phyloP scores from a whole-genome alignment of 2,329 filamentous ascomycete genomes.

The Trichoderma endophyticum region DNA sequence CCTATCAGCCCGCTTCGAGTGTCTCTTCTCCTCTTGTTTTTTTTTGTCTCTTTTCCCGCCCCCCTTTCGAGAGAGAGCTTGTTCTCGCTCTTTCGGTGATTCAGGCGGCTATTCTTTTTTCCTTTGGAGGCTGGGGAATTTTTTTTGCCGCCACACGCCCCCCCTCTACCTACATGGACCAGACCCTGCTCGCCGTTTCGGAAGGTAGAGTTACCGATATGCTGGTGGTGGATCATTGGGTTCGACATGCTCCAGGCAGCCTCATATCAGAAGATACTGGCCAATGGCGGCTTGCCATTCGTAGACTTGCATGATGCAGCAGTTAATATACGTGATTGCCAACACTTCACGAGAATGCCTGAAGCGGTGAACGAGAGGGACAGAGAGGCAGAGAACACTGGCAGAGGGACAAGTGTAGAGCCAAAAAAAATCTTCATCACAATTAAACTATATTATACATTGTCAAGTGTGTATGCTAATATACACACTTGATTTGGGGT shows the following conservation, averaged over 20 bases:
- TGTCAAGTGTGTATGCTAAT: constrained; percentile 8
- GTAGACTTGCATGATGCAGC: constrained; percentile 8
- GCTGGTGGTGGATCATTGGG: neutral
- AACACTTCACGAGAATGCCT: neutral
- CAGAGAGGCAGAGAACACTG: too few species aligned
- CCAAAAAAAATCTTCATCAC: neutral
- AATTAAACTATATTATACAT: constrained; percentile 16
- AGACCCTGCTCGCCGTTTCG: neutral
- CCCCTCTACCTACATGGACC: neutral
- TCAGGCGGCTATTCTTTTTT: constrained; percentile 8
- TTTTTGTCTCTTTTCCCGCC: neutral
- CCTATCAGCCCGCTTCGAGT: neutral
- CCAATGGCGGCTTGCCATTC: neutral
- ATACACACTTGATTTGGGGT: neutral
- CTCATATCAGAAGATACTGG: neutral
- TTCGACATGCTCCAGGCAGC: neutral
- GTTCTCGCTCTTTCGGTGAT: neutral
- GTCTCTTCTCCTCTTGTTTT: neutral
- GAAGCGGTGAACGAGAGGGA: constrained; percentile 1
- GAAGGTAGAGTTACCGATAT: neutral
- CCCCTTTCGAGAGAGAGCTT: neutral
- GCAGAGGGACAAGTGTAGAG: neutral
- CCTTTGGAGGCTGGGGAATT: neutral
- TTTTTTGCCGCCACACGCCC: neutral
- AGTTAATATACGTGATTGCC: neutral